Conservation (phyloP, 2,329 filamentous ascomycete species). For the Immersiporthe knoxdaviesiana region DNA sequence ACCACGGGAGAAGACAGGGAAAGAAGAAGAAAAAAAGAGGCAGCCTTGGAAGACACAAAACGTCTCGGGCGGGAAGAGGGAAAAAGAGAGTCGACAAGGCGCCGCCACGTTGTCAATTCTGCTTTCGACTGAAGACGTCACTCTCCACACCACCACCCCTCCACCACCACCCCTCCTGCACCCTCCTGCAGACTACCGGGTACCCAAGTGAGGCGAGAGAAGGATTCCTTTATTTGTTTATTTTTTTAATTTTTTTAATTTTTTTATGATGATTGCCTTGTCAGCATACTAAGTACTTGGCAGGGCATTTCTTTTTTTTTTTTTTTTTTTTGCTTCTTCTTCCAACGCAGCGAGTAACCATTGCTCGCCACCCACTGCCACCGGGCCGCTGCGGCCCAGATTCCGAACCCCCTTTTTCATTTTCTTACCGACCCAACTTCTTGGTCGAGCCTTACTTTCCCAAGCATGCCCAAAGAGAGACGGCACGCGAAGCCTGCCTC, state of each 20-base stretch:
- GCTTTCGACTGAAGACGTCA: background rate
- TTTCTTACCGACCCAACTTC: background rate
- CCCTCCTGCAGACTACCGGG: background rate
- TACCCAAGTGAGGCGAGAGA: background rate
- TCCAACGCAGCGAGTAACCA: background rate
- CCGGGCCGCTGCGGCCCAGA: background rate
- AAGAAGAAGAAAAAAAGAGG: too few species aligned
- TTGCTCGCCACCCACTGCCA: background rate
- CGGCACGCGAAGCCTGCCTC: slow-evolving; percentile 31
- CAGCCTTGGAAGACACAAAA: background rate
- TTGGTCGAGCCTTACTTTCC: background rate
- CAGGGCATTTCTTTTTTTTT: too few species aligned
- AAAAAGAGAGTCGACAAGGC: background rate
- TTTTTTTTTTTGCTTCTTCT: too few species aligned
- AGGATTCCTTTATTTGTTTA: background rate
- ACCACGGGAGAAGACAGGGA: background rate
- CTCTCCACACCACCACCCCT: background rate
- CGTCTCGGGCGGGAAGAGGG: background rate
- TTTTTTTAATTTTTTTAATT: too few species aligned
- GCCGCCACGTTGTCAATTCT: background rate
- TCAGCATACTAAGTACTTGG: background rate
- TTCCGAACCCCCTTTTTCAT: background rate
- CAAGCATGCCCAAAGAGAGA: slow-evolving; percentile 24
- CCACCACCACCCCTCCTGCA: too few species aligned
- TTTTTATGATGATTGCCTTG: too few species aligned